Conservation (phyloP, 2,329 filamentous ascomycete species). For the Emergomyces orientalis region DNA sequence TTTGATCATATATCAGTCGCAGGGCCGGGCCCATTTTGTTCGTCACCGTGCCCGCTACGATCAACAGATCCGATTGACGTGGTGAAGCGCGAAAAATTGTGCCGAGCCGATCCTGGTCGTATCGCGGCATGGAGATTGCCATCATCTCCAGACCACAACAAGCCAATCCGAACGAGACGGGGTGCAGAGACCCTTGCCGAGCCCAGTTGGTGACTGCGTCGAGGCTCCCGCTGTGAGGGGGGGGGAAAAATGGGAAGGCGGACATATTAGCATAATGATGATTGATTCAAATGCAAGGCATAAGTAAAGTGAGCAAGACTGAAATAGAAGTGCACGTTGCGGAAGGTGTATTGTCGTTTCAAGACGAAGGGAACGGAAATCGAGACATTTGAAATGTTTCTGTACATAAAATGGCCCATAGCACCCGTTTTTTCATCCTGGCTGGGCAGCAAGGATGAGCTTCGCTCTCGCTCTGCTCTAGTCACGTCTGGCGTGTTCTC, state of each 20-base stretch:
- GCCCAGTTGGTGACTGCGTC: conserved; percentile 78
- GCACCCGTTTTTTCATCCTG: background rate
- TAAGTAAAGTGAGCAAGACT: background rate
- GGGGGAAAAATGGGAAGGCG: background rate
- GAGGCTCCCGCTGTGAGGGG: conserved; percentile 5
- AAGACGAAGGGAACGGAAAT: background rate
- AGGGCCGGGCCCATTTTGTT: conserved; percentile 95
- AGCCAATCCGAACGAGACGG: conserved; percentile 78
- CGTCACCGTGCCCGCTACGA: conserved; percentile 82
- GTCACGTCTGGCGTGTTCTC: background rate
- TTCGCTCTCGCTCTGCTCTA: background rate
- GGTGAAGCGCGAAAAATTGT: conserved; percentile 87
- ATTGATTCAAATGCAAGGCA: background rate
- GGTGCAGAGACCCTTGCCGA: conserved; percentile 76
- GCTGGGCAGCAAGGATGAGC: background rate
- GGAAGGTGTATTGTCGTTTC: background rate
- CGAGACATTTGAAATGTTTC: conserved; percentile 47
- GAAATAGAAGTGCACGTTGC: background rate
- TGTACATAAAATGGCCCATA: conserved; percentile 25
- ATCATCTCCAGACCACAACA: conserved; percentile 92
- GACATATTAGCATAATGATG: background rate
- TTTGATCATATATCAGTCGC: conserved; percentile 88
- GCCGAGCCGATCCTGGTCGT: conserved; percentile 79
- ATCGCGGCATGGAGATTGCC: conserved; percentile 77
- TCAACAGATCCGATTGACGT: conserved; percentile 85